Conservation (phyloP, 331 rosid species). For the Pyrus hybrid region DNA sequence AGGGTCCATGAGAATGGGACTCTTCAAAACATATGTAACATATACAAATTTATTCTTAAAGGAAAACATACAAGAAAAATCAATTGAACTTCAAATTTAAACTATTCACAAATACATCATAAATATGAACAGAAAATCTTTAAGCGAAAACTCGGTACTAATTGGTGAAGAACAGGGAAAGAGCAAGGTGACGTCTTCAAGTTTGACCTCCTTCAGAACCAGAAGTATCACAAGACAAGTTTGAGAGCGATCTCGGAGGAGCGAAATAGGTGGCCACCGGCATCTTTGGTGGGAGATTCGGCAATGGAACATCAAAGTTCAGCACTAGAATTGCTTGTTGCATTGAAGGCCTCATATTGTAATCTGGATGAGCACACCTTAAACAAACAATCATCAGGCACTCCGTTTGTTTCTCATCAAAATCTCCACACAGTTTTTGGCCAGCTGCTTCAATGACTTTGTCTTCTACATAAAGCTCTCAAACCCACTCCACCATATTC, state of each 20-base stretch:
- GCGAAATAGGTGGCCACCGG: background rate
- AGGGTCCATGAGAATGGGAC: too few relatives aligned
- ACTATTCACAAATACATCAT: too few relatives aligned
- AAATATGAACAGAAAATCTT: too few relatives aligned
- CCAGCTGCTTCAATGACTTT: background rate
- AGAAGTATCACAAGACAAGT: background rate
- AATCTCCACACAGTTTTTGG: background rate
- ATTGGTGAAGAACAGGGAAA: too few relatives aligned
- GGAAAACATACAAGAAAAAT: too few relatives aligned
- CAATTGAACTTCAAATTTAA: too few relatives aligned
- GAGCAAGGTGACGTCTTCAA: too few relatives aligned
- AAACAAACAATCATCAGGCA: background rate
- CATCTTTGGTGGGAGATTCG: background rate
- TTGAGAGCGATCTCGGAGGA: background rate
- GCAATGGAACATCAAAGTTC: constrained; percentile 10
- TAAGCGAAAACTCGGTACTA: too few relatives aligned
- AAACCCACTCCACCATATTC: constrained; percentile 8
- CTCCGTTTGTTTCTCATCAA: background rate
- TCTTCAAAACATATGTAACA: too few relatives aligned
- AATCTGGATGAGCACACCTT: constrained; percentile 17
- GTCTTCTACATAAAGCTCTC: constrained; percentile 6
- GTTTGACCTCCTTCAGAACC: background rate
- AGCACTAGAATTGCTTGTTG: constrained; percentile 6
- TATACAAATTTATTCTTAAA: too few relatives aligned
- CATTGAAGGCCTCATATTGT: constrained; percentile 1